Conservation (phyloP, 768 basidiomycete genomes). For the Pleurotus djamor region DNA sequence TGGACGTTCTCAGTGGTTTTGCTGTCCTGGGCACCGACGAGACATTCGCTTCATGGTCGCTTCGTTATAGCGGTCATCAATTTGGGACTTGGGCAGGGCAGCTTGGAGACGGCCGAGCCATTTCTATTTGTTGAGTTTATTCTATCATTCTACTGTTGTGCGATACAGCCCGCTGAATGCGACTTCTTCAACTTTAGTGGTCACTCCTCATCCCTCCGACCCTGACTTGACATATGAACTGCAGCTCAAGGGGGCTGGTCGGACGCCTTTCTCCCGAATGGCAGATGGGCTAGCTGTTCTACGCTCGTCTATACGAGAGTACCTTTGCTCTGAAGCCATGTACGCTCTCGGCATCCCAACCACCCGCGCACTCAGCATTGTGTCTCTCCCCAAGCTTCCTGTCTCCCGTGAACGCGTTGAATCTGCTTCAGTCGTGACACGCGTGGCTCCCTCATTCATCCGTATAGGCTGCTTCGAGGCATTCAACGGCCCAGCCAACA, state of each 20-base stretch:
- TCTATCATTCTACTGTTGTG: neutral
- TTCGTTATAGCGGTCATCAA: constrained; percentile 90
- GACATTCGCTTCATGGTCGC: constrained; percentile 77
- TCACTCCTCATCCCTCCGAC: constrained; percentile 69
- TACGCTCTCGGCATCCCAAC: constrained; percentile 85
- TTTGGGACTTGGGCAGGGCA: constrained; percentile 93
- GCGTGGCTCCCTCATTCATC: constrained; percentile 87
- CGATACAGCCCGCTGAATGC: neutral
- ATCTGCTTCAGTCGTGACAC: constrained; percentile 71
- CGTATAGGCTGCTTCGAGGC: constrained; percentile 93
- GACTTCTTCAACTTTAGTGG: constrained; percentile 40
- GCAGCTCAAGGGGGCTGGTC: constrained; percentile 92
- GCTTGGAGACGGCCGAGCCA: constrained; percentile 93
- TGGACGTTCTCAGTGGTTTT: constrained; percentile 82
- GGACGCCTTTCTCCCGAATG: constrained; percentile 89
- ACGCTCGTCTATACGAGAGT: constrained; percentile 94
- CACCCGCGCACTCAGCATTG: constrained; percentile 80
- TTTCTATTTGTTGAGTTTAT: constrained; percentile 59
- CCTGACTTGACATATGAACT: constrained; percentile 69
- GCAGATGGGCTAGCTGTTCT: constrained; percentile 96
- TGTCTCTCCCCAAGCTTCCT: constrained; percentile 68
- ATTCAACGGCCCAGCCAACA: constrained; percentile 63
- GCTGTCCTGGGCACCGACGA: constrained; percentile 46
- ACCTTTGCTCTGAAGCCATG: constrained; percentile 82
- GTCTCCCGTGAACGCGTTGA: constrained; percentile 78